Evolutionary conservation across 164 flowering plant genomes (phyloP).

Genomic region (Taxillus chinensis): DNA sequence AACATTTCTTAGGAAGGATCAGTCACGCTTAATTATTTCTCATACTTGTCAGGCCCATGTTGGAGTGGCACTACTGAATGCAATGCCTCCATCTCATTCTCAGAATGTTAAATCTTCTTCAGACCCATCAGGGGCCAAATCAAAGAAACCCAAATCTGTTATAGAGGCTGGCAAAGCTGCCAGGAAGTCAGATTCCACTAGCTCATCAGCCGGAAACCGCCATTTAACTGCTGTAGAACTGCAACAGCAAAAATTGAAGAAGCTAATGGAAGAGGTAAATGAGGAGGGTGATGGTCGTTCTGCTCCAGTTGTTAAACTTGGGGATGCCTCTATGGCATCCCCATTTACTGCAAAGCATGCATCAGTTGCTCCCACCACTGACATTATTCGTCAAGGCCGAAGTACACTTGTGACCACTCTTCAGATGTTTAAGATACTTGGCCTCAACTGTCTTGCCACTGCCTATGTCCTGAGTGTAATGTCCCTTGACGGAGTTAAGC

Average conservation of each 20-base stretch:
- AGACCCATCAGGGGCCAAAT: constrained; percentile 35
- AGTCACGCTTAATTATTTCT: too few species aligned
- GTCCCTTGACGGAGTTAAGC: constrained; percentile 91
- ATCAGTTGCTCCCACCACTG: constrained; percentile 81
- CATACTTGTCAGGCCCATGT: constrained; percentile 66
- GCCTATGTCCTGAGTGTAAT: constrained; percentile 95
- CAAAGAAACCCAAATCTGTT: constrained; percentile 54
- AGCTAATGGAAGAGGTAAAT: constrained; percentile 78
- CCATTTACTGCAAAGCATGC: constrained; percentile 98
- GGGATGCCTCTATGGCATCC: constrained; percentile 99
- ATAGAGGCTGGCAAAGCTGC: constrained; percentile 20
- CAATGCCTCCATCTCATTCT: constrained; percentile 41
- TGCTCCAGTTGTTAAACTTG: constrained; percentile 82
- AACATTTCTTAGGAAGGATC: too few species aligned
- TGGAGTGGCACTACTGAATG: constrained; percentile 88
- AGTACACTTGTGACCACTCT: constrained; percentile 96
- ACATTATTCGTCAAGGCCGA: constrained; percentile 94
- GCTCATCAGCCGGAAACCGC: constrained; percentile 33
- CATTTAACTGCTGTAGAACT: constrained; percentile 63
- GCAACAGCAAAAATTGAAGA: constrained; percentile 68
- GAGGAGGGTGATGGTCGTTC: constrained; percentile 81
- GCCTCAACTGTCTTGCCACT: constrained; percentile 94
- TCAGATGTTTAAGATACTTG: constrained; percentile 97
- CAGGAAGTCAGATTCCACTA: constrained; percentile 25
- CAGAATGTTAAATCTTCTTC: constrained; percentile 38